A percentile compares a stretch with the other conserved stretches of the same genome.
phyloP scores from a whole-genome alignment of 1,284 basidiomycete genomes.

The Heterobasidion occidentale region DNA sequence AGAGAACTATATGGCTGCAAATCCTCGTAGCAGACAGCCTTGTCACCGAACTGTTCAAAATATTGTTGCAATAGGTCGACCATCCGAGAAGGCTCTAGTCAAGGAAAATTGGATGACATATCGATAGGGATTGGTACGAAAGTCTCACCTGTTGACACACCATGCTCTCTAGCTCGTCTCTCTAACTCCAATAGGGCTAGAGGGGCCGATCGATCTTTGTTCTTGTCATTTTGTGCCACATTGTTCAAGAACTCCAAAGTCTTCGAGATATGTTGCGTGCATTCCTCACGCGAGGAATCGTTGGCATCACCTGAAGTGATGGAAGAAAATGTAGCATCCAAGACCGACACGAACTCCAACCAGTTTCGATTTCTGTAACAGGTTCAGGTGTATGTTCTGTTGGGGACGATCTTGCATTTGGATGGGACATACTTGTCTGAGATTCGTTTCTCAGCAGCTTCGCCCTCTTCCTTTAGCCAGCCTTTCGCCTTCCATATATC shows the following conservation, averaged over 20 bases:
- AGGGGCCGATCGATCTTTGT: slow-evolving; percentile 62
- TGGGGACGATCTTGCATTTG: slow-evolving; percentile 1
- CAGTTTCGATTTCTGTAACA: slow-evolving; percentile 72
- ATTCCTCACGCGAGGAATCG: slow-evolving; percentile 18
- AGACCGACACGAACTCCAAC: slow-evolving; percentile 70
- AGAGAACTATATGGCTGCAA: slow-evolving; percentile 57
- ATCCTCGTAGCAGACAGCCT: slow-evolving; percentile 83
- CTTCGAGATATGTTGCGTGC: slow-evolving; percentile 32
- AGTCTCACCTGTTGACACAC: slow-evolving; percentile 34
- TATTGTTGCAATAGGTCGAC: slow-evolving; percentile 53
- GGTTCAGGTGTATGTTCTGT: not conserved
- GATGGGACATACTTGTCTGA: slow-evolving; percentile 45
- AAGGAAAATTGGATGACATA: not conserved
- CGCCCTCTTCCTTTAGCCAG: slow-evolving; percentile 50
- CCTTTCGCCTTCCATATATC: slow-evolving; percentile 55
- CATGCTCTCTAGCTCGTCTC: slow-evolving; percentile 40
- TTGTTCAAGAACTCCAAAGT: slow-evolving; percentile 46
- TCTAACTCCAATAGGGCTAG: slow-evolving; percentile 70
- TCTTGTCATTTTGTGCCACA: slow-evolving; percentile 54
- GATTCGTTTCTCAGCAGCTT: slow-evolving; percentile 47
- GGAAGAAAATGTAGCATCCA: slow-evolving; percentile 56
- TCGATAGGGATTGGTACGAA: not conserved
- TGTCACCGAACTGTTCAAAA: slow-evolving; percentile 67
- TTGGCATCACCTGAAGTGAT: slow-evolving; percentile 19
- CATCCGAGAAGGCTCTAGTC: slow-evolving; percentile 35